These are phyloP conservation scores for Aureobasidium leucospermi DNA, from an alignment of 2,329 filamentous ascomycete genomes.

Conservation along the genomic window DNA sequence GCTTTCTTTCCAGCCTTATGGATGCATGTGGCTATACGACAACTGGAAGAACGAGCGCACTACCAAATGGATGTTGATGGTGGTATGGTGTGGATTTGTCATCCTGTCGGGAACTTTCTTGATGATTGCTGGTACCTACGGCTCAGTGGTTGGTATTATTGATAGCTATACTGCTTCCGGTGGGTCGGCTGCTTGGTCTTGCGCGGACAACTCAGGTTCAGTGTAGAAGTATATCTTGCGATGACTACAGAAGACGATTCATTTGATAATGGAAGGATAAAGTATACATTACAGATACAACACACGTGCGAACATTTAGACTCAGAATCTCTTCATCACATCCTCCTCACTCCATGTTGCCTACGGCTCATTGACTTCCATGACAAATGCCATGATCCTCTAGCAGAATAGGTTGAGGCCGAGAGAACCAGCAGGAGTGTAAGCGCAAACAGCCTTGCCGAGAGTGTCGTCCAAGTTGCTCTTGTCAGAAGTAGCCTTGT, in stretches of 20 bases:
- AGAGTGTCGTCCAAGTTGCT: slow-evolving; percentile 8
- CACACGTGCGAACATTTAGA: no score
- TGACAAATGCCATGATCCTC: not conserved
- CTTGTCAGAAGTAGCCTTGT: slow-evolving; percentile 6
- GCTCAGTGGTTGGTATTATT: slow-evolving; percentile 35
- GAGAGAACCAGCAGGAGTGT: slow-evolving; percentile 15
- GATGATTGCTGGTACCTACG: slow-evolving; percentile 40
- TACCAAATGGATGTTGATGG: slow-evolving; percentile 18
- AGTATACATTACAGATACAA: no score
- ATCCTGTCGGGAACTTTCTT: slow-evolving; percentile 33
- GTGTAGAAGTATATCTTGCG: not conserved
- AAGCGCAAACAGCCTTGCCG: slow-evolving; percentile 13
- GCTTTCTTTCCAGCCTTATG: slow-evolving; percentile 26
- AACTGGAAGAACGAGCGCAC: slow-evolving; percentile 28
- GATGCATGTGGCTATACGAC: slow-evolving; percentile 39
- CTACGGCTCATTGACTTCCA: no score
- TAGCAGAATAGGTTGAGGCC: slow-evolving; percentile 16
- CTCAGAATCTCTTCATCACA: no score
- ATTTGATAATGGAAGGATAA: no score
- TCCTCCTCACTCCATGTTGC: no score
- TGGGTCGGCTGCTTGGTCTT: slow-evolving; percentile 36
- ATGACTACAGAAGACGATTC: no score
- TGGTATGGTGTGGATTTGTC: slow-evolving; percentile 25
- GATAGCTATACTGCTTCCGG: slow-evolving; percentile 30
- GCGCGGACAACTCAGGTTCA: slow-evolving; percentile 36